Evolutionary conservation across 140 eudicot genomes (phyloP), one percentile per base, ranked within the genome.

Genomic region (Flaveria floridana): DNA sequence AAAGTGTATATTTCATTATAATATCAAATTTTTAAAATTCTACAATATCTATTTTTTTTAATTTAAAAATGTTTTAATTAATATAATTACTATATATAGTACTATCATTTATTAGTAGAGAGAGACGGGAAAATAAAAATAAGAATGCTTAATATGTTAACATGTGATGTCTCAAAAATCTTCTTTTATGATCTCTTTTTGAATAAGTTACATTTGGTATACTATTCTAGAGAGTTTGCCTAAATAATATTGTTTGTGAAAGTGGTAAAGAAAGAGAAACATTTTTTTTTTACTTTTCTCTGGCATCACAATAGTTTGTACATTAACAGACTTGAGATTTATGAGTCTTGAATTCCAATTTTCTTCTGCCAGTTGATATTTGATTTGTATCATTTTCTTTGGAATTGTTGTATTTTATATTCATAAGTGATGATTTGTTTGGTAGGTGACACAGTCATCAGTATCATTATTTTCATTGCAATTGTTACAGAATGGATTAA

Each of bases 391-490:
- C 15, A 8, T 68, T 18, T 70, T 55, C 46, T 55, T 78, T n/a
- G 42, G 56, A 10, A 42, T 16, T 41, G 65, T 25, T 14, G 26
- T 4, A 25, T 58, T 46, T 11, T 26, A 47, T 51, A 74, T 55
- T 76, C 39, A 66, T 76, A 80, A 68, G 37, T 57, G 72, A 74
- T 51, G 81, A 71, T 80, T 75, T 25, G 63, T 5, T 14, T 41
- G 55, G 74, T 75, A 61, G 84, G 78, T 69, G 81, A 80, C 81
- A 80, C 81, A 75, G 61, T 80, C 77, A 80, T 75, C 59, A 68
- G 59, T 59, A 59, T 75, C 77, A 80, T 69, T 80, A 75, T 75
- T 30, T 71, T 74, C 80, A 76, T 53, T 68, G 73, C 72, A 69
- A 74, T 55, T 72, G 71, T 70, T 77, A 84, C 89, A 86, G 66